Evolutionary conservation across 2,329 filamentous ascomycete genomes (phyloP).

Genomic region (Tolypocladium album): DNA sequence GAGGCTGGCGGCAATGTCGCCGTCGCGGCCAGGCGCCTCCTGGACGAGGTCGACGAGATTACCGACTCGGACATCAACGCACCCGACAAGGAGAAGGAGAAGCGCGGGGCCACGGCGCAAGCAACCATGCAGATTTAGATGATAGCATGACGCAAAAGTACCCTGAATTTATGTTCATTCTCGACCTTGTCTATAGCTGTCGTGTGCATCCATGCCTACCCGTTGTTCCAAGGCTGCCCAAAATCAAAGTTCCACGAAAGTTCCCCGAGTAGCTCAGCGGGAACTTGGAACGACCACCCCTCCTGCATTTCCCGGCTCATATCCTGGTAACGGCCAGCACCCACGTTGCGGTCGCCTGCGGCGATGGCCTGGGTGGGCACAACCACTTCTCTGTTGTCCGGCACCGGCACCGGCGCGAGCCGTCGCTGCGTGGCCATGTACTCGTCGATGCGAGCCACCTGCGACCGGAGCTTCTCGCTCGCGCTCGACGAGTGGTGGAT

Average conservation of each 20-base stretch:
- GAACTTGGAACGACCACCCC: conserved; percentile 29
- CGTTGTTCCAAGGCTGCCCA: neutral
- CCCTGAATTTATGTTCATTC: neutral
- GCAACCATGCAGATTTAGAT: neutral
- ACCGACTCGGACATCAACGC: neutral
- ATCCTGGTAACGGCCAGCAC: neutral
- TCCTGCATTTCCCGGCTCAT: conserved; percentile 1
- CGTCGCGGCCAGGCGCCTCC: conserved; percentile 8
- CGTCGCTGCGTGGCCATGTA: conserved; percentile 10
- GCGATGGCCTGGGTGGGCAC: neutral
- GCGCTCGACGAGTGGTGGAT: conserved; percentile 11
- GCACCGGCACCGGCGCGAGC: neutral
- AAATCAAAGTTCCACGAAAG: conserved; percentile 9
- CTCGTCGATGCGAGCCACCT: conserved; percentile 14
- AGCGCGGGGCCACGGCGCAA: neutral
- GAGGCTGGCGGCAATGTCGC: conserved; percentile 11
- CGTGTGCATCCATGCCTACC: neutral
- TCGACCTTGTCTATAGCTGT: neutral
- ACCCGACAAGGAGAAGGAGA: neutral
- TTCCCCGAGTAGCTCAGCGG: conserved; percentile 32
- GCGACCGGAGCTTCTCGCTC: conserved; percentile 10
- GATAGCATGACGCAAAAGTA: neutral
- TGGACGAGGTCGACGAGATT: conserved; percentile 10
- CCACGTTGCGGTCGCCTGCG: neutral
- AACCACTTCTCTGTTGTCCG: neutral